Conservation (phyloP, 371 early-diverging fungal genomes). For the Encephalitozoon romaleae region DNA sequence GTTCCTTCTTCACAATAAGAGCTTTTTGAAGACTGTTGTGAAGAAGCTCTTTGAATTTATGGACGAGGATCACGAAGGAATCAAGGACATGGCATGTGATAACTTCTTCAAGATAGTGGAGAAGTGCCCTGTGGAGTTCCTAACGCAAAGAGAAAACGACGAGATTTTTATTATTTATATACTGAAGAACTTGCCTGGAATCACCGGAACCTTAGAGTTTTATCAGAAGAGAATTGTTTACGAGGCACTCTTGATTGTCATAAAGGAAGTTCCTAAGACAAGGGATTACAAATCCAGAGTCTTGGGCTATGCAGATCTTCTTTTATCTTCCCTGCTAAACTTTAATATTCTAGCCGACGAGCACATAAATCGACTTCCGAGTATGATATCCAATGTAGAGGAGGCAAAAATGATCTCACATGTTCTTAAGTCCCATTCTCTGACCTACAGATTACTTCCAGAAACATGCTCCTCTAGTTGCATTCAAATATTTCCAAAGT, state of each 20-base stretch:
- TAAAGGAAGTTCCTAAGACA: conserved; percentile 22
- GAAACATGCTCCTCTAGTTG: conserved; percentile 13
- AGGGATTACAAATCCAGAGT: conserved; percentile 12
- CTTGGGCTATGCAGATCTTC: conserved; percentile 8
- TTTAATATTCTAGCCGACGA: conserved; percentile 18
- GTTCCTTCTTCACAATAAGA: conserved; percentile 93
- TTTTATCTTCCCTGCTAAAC: not conserved
- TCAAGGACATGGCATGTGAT: conserved; percentile 99
- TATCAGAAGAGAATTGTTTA: conserved; percentile 52
- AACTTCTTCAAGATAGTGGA: conserved; percentile 93
- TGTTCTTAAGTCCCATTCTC: conserved; percentile 36
- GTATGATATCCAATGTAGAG: not conserved
- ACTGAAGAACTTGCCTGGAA: conserved; percentile 24
- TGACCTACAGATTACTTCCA: conserved; percentile 41
- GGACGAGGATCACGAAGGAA: conserved; percentile 97
- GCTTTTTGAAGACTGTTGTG: conserved; percentile 95
- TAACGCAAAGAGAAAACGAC: conserved; percentile 32
- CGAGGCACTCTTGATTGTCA: conserved; percentile 38
- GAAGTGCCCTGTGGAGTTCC: conserved; percentile 84
- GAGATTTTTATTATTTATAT: conserved; percentile 26
- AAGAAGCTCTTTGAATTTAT: conserved; percentile 99
- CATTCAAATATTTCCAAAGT: conserved; percentile 6
- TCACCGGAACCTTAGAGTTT: conserved; percentile 36
- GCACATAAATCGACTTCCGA: not conserved
- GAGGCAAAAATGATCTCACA: conserved; percentile 25